These are phyloP conservation scores for Wickerhamomyces sp. DNA, from an alignment of 1,139 yeast species.

Conservation along the genomic window DNA sequence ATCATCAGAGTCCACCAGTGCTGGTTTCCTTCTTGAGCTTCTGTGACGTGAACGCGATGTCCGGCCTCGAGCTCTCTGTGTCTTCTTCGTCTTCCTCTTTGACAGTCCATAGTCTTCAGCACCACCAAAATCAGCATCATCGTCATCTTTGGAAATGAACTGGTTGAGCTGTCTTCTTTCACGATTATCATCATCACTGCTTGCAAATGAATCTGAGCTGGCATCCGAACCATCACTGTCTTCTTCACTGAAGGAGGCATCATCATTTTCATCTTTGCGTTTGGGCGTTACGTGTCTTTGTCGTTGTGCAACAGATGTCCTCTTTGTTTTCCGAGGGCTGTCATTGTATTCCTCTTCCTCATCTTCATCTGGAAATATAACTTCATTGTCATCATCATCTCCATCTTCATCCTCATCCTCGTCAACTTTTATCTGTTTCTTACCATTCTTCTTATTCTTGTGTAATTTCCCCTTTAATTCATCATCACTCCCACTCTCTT, in stretches of 20 bases:
- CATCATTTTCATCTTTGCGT: conserved; percentile 16
- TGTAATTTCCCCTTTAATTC: conserved; percentile 2
- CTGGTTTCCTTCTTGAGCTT: conserved; percentile 18
- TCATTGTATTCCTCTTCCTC: conserved; percentile 4
- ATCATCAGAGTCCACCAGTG: conserved; percentile 11
- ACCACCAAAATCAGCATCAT: conserved; percentile 16
- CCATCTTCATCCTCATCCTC: conserved; percentile 10
- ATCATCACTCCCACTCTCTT: conserved; percentile 10
- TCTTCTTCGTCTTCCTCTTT: conserved; percentile 1
- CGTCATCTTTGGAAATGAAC: conserved; percentile 25
- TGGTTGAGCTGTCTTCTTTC: conserved; percentile 13
- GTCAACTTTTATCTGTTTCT: conserved; percentile 5
- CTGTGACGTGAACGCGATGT: conserved; percentile 1
- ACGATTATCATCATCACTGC: conserved; percentile 2
- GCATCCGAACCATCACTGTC: conserved; percentile 17
- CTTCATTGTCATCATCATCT: background rate
- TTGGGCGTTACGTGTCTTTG: conserved; percentile 13
- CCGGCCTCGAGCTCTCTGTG: background rate
- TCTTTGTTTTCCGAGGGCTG: too few species aligned
- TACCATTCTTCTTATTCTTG: background rate
- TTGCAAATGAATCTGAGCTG: conserved; percentile 3
- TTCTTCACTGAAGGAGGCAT: conserved; percentile 20
- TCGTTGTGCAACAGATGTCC: too few species aligned
- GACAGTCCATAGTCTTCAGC: conserved; percentile 21
- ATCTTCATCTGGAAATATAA: conserved; percentile 15